Conservation (phyloP, 1,284 basidiomycete species). For the Neonothopanus nambi region DNA sequence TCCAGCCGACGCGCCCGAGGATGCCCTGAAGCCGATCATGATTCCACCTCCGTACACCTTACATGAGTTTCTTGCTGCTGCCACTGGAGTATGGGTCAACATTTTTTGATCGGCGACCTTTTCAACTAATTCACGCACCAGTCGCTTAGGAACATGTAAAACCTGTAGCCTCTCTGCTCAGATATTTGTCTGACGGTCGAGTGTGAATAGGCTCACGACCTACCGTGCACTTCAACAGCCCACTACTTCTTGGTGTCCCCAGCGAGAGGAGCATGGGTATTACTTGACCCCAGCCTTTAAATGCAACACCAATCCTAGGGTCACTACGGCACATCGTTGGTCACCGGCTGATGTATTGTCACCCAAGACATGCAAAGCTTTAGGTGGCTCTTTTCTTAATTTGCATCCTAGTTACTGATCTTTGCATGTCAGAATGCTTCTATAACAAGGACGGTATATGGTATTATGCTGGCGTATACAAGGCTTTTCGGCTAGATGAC, state of each 20-base stretch:
- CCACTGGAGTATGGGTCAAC: constrained; percentile 49
- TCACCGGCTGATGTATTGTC: constrained; percentile 52
- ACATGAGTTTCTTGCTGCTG: constrained; percentile 67
- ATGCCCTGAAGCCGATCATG: constrained; percentile 63
- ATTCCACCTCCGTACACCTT: constrained; percentile 62
- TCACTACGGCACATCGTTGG: constrained; percentile 74
- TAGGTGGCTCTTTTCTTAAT: constrained; percentile 41
- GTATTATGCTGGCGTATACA: constrained; percentile 81
- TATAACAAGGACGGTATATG: constrained; percentile 74
- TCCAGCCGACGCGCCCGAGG: constrained; percentile 60
- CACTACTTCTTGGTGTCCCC: constrained; percentile 75
- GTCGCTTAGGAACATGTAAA: not conserved
- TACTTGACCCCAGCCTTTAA: constrained; percentile 70
- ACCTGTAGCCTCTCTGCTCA: constrained; percentile 9
- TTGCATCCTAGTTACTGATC: not conserved
- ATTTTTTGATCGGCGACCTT: not conserved
- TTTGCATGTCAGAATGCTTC: constrained; percentile 61
- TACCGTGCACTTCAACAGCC: constrained; percentile 65
- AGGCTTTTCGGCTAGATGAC: constrained; percentile 61
- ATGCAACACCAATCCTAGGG: constrained; percentile 73
- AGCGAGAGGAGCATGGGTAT: constrained; percentile 78
- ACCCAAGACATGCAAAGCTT: constrained; percentile 56
- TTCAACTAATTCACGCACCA: not conserved
- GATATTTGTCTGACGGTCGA: not conserved
- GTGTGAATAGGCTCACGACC: constrained; percentile 50